phyloP scores from a whole-genome alignment of 352 stramenopile genomes.

The Phytophthora lateralis region DNA sequence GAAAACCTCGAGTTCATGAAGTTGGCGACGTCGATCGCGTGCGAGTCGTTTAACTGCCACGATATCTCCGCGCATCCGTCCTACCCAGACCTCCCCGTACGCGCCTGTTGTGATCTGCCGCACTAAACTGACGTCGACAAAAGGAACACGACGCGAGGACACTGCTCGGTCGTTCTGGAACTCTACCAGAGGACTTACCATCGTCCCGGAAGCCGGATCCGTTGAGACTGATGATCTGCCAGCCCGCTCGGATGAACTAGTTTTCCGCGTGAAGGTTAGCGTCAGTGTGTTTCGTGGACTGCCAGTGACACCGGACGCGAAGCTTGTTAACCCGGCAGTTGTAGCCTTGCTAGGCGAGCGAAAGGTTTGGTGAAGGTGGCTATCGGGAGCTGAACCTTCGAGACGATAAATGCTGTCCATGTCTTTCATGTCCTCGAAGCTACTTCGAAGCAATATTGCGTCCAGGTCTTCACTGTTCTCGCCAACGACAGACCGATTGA shows the following conservation, averaged over 20 bases:
- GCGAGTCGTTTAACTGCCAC: constrained; percentile 57
- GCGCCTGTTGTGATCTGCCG: constrained; percentile 47
- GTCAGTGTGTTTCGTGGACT: constrained; percentile 26
- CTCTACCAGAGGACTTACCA: constrained; percentile 20
- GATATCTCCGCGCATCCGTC: constrained; percentile 35
- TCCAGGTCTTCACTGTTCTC: constrained; percentile 19
- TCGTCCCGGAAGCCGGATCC: constrained; percentile 2
- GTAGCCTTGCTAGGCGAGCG: constrained; percentile 26
- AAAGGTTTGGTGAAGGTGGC: constrained; percentile 6
- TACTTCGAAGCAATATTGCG: constrained; percentile 6
- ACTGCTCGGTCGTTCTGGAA: constrained; percentile 37
- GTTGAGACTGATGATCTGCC: constrained; percentile 5
- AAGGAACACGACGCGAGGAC: constrained; percentile 39
- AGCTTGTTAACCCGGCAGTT: constrained; percentile 27
- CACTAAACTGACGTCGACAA: constrained; percentile 40
- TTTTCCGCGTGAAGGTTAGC: constrained; percentile 17
- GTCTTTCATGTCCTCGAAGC: constrained; percentile 15
- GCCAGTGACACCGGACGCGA: constrained; percentile 15
- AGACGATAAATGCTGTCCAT: constrained; percentile 12
- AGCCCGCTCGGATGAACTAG: constrained; percentile 5
- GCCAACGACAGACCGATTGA: neutral
- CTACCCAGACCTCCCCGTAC: constrained; percentile 59
- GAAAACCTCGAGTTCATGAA: constrained; percentile 38
- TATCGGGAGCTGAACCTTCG: constrained; percentile 11
- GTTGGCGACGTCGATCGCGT: constrained; percentile 16